Percentiles rank a stretch among this genome's conserved stretches.
phyloP scores from a whole-genome alignment of 2,329 filamentous ascomycete genomes.

The Pseudogymnoascus sp. region DNA sequence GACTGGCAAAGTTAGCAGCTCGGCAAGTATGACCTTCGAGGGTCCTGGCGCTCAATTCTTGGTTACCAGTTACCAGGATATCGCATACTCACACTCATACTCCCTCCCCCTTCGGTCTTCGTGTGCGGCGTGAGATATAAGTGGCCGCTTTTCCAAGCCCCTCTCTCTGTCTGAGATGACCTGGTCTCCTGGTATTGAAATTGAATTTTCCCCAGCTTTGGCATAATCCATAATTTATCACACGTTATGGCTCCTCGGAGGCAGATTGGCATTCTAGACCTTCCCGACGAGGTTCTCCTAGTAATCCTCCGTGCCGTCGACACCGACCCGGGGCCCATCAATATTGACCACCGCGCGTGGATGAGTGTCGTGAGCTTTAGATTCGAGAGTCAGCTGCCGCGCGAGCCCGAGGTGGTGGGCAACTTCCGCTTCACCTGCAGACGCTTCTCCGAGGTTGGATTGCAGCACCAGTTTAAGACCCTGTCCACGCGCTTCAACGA shows the following conservation, averaged over 20 bases:
- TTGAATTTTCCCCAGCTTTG: constrained; percentile 4
- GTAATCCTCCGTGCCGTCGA: constrained; percentile 4
- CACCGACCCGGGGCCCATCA: constrained; percentile 1
- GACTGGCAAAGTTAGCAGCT: constrained; percentile 1
- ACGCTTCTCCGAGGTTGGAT: constrained; percentile 42
- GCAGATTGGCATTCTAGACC: constrained; percentile 7
- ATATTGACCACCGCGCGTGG: constrained; percentile 6
- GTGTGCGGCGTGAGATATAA: constrained; percentile 1
- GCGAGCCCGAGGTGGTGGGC: constrained; percentile 2
- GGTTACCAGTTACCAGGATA: constrained; percentile 1
- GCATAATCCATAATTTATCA: constrained; percentile 2
- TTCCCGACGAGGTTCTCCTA: constrained; percentile 5
- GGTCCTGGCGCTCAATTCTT: constrained; percentile 5
- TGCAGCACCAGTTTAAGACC: constrained; percentile 43
- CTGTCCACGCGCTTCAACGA: constrained; percentile 41
- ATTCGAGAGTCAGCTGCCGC: constrained; percentile 1
- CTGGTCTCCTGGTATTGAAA: constrained; percentile 7
- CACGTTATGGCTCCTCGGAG: constrained; percentile 4
- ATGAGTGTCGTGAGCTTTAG: constrained; percentile 6
- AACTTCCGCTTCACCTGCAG: constrained; percentile 41
- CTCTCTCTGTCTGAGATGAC: not conserved
- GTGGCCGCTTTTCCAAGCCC: not conserved
- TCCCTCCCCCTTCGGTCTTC: not conserved
- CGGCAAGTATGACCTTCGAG: not conserved
- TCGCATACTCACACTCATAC: not conserved